Conservation (phyloP, 75 land plant genomes). For the Cryptomeria japonica region DNA sequence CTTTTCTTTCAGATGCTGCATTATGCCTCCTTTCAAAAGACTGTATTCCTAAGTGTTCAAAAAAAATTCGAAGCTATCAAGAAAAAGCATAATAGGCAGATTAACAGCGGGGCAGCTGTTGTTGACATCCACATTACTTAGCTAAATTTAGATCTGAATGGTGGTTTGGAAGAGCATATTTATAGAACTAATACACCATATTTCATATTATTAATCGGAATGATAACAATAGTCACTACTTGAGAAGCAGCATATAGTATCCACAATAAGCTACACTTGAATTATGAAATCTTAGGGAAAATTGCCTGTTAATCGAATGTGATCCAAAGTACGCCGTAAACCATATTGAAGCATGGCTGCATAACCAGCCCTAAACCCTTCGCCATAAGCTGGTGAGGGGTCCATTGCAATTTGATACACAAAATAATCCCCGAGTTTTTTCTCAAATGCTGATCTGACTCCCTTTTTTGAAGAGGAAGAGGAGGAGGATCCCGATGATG, state of each 20-base stretch:
- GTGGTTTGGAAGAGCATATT: neutral
- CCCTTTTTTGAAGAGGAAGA: constrained; percentile 46
- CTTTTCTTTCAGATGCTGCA: too few relatives aligned
- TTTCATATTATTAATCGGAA: constrained; percentile 3
- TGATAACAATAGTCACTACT: neutral
- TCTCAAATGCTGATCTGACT: constrained; percentile 44
- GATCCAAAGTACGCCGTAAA: constrained; percentile 66
- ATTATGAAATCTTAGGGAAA: constrained; percentile 40
- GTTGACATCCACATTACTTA: neutral
- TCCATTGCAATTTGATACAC: constrained; percentile 86
- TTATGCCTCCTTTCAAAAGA: neutral
- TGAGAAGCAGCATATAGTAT: neutral
- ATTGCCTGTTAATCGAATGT: constrained; percentile 63
- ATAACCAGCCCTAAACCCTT: constrained; percentile 72
- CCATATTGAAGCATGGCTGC: constrained; percentile 60
- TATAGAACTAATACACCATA: neutral
- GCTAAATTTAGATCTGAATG: neutral
- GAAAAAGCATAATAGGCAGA: neutral
- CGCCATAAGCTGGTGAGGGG: constrained; percentile 80
- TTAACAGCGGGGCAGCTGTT: neutral
- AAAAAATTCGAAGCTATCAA: neutral
- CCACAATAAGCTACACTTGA: neutral
- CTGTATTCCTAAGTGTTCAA: neutral
- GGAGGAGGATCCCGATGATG: constrained; percentile 39
- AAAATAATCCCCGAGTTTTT: constrained; percentile 82